phyloP scores from a whole-genome alignment of 2,329 filamentous ascomycete genomes.

The Alternaria sp. region DNA sequence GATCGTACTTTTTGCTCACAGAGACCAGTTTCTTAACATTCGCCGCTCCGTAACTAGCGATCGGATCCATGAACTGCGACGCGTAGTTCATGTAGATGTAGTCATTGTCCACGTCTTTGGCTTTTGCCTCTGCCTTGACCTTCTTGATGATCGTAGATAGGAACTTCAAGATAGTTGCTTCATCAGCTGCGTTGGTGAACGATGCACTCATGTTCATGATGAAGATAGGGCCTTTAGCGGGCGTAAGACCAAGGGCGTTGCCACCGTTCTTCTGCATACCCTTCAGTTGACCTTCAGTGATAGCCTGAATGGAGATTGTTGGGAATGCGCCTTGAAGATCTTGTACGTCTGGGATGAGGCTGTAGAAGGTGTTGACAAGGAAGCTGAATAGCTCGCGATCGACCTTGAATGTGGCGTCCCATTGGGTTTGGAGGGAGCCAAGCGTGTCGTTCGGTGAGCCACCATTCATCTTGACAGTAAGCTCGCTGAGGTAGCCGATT shows the following conservation, averaged over 20 bases:
- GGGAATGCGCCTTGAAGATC: not conserved
- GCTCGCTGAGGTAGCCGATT: slow-evolving; percentile 26
- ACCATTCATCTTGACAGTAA: slow-evolving; percentile 29
- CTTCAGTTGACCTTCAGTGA: slow-evolving; percentile 28
- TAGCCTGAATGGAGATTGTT: slow-evolving; percentile 27
- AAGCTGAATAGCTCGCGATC: slow-evolving; percentile 29
- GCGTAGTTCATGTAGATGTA: slow-evolving; percentile 56
- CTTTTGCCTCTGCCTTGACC: slow-evolving; percentile 28
- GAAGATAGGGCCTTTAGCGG: slow-evolving; percentile 22
- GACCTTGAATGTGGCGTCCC: slow-evolving; percentile 36
- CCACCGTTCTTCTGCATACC: slow-evolving; percentile 37
- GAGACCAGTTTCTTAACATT: slow-evolving; percentile 44
- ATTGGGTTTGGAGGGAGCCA: slow-evolving; percentile 33
- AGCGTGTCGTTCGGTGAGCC: slow-evolving; percentile 18
- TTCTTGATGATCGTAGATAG: slow-evolving; percentile 24
- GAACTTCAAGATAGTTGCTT: slow-evolving; percentile 25
- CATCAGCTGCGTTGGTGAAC: slow-evolving; percentile 25
- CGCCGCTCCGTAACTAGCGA: slow-evolving; percentile 41
- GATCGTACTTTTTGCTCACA: slow-evolving; percentile 50
- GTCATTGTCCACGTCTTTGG: slow-evolving; percentile 16
- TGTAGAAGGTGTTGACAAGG: slow-evolving; percentile 29
- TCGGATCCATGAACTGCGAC: slow-evolving; percentile 45
- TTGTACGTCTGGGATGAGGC: slow-evolving; percentile 11
- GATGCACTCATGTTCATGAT: slow-evolving; percentile 28
- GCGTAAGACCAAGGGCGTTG: slow-evolving; percentile 38